These are phyloP conservation scores for Pyrus pyrifolia DNA, from an alignment of 306 rosid species.

Conservation along the genomic window DNA sequence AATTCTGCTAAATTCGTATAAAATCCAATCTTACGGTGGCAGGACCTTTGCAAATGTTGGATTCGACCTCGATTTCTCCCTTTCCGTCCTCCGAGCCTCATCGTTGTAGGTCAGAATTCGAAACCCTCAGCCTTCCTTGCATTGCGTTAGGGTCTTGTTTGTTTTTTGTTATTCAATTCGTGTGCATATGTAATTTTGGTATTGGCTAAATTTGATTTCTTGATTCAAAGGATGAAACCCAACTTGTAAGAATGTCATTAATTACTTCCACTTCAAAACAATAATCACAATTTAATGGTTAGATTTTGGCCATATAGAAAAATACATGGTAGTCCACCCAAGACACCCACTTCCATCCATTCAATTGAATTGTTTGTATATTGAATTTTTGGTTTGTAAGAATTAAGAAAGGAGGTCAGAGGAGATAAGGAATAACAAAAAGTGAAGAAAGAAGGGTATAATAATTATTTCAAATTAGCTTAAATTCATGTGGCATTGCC, in stretches of 20 bases:
- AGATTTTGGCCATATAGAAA: not conserved
- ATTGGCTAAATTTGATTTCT: constrained; percentile 15
- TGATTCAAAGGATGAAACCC: constrained; percentile 85
- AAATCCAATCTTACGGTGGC: constrained; percentile 26
- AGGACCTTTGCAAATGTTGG: constrained; percentile 34
- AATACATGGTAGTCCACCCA: not conserved
- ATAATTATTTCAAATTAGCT: too few relatives aligned
- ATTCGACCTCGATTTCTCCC: constrained; percentile 25
- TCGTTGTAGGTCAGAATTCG: constrained; percentile 33
- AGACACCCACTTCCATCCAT: too few relatives aligned
- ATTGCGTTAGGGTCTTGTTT: not conserved
- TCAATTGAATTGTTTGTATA: too few relatives aligned
- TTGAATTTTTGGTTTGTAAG: too few relatives aligned
- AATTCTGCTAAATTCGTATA: constrained; percentile 23
- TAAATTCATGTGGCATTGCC: too few relatives aligned
- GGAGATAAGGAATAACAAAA: too few relatives aligned
- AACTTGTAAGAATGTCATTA: constrained; percentile 48
- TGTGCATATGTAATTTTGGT: not conserved
- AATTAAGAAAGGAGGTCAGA: too few relatives aligned
- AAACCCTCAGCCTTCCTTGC: not conserved
- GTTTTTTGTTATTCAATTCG: not conserved
- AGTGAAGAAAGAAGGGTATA: too few relatives aligned
- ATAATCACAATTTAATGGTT: not conserved
- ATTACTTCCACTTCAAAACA: not conserved
- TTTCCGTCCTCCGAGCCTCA: constrained; percentile 28